phyloP scores from a whole-genome alignment of 768 basidiomycete species.

The Mycena epipterygia region DNA sequence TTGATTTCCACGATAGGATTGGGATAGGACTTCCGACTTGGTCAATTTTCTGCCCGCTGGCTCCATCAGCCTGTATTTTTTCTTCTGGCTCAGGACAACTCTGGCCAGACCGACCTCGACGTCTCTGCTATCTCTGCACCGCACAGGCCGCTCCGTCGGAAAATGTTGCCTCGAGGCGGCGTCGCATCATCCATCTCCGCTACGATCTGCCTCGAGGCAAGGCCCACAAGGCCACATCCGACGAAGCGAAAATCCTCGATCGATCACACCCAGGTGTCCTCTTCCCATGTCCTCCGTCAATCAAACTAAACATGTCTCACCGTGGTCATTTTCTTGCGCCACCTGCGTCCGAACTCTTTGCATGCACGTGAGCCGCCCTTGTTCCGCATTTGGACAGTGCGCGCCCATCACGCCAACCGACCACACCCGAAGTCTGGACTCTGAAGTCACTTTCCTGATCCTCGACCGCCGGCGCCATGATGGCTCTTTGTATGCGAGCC shows the following conservation, averaged over 20 bases:
- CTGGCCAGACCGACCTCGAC: too few relatives aligned
- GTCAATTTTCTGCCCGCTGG: too few relatives aligned
- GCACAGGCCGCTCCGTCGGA: background rate
- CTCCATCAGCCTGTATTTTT: background rate
- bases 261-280: background rate
- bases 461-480: conserved; percentile 15
- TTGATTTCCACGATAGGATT: background rate
- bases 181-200: conserved; percentile 13
- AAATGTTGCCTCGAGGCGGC: conserved; percentile 22
- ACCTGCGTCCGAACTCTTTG: background rate
- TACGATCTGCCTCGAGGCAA: conserved; percentile 28
- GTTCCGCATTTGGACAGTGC: conserved; percentile 19
- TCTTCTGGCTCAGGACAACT: background rate
- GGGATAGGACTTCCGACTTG: background rate
- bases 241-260: conserved; percentile 27
- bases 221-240: conserved; percentile 22
- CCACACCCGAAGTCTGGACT: background rate
- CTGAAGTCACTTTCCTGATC: conserved; percentile 4
- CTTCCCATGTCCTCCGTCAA: background rate
- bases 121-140: too few relatives aligned
- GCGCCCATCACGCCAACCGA: conserved; percentile 3
- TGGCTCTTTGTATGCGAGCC: conserved; percentile 30
- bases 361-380: conserved; percentile 25
- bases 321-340: conserved; percentile 1
- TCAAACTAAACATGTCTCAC: conserved; percentile 2